Evolutionary conservation across 1,284 basidiomycete species (phyloP), one percentile per base, ranked within the genome.

Genomic region (Apiotrichum domesticum): DNA sequence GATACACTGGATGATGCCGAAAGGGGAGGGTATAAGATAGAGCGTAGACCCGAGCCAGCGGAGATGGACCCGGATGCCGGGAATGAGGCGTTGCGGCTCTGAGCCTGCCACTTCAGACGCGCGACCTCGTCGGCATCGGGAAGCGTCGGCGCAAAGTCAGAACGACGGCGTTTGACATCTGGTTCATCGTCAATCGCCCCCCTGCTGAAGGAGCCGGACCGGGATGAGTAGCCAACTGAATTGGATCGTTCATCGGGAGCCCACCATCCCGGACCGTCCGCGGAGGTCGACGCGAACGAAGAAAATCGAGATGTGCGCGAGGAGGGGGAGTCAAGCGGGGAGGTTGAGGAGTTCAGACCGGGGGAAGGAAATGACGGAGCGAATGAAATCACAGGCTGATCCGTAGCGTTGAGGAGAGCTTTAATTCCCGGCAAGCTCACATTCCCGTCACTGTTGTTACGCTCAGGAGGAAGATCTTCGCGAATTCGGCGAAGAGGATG

Each of bases 21-120:
- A 34, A 61, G 55, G 39, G 66, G 66, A 3, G 68, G 66, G 42
- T 68, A 66, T 3, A 66, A 59, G 53, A 66, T 62, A 2, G 54
- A 29, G 14, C 67, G 60, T 6, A 66, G 46, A 9, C 64, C 41
- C 37, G 49, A 46, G 15, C 42, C 41, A 1, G 62, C 48, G 7
- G 61, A 61, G 1, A 59, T 45, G 1, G 66, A 61, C 0, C 56
- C 59, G 44, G 57, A 41, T 5, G 46, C 56, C 0, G 69, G 72
- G 52, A 66, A 72, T 4, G 73, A 74, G 1, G 72, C 72, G 54
- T 75, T 73, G 44, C 72, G 57, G 43, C 60, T 69, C 41, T 73
- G 72, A 2, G 73, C 66, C 54, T 70, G 68, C 70, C 71, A 73
- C 46, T 65, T 65, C 6, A 74, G 44, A 51, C 71, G 62, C 4